Evolutionary conservation across 495 filamentous ascomycete species (phyloP).

Genomic region (Neurospora tetraspora): DNA sequence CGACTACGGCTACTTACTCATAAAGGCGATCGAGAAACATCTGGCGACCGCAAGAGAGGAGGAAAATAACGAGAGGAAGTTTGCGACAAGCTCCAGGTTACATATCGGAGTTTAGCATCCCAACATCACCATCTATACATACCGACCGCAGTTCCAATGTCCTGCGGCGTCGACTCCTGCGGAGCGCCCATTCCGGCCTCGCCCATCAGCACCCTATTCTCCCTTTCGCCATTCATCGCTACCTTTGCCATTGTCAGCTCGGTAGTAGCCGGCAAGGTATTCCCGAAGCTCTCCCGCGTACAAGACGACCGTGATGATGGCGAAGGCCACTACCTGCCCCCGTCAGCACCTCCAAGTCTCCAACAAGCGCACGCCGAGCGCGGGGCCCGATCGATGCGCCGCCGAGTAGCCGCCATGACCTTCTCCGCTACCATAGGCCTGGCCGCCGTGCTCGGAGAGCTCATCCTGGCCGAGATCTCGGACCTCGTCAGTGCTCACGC

Average conservation of each 20-base stretch:
- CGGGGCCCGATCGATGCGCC: slow-evolving; percentile 32
- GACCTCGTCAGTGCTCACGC: slow-evolving; percentile 53
- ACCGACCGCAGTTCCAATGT: background rate
- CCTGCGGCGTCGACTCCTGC: slow-evolving; percentile 27
- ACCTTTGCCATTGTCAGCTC: slow-evolving; percentile 49
- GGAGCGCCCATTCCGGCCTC: slow-evolving; percentile 17
- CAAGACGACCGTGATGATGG: slow-evolving; percentile 32
- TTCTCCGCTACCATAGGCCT: slow-evolving; percentile 66
- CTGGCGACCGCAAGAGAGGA: background rate
- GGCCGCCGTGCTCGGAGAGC: slow-evolving; percentile 59
- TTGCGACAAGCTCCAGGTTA: background rate
- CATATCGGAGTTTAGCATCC: background rate
- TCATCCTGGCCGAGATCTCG: slow-evolving; percentile 73
- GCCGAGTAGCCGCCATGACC: slow-evolving; percentile 47
- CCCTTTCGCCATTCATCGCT: slow-evolving; percentile 42
- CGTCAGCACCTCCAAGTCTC: slow-evolving; percentile 38
- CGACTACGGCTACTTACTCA: background rate
- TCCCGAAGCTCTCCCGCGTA: slow-evolving; percentile 50
- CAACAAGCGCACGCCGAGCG: slow-evolving; percentile 41
- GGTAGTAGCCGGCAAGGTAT: slow-evolving; percentile 50
- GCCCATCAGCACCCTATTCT: slow-evolving; percentile 20
- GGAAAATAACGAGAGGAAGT: background rate
- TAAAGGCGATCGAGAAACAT: background rate
- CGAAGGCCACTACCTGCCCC: slow-evolving; percentile 42
- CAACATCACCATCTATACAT: background rate